Percentiles rank a stretch among this genome's conserved stretches.
Evolutionary conservation across 805 yeast species (phyloP).

Genomic region (Cyberlindnera bimundalis): DNA sequence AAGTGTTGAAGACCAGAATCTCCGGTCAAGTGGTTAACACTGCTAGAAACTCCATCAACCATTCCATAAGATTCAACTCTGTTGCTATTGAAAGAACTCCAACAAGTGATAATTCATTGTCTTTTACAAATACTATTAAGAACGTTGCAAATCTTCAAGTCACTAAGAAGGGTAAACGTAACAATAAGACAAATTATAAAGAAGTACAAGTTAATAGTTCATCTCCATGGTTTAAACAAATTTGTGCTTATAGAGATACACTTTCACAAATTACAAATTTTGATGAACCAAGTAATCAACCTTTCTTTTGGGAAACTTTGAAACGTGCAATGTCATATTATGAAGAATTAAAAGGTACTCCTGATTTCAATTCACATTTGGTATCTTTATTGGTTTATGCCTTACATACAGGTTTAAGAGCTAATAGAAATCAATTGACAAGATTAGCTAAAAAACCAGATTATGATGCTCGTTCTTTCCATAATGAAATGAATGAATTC

Average conservation of each 20-base stretch:
- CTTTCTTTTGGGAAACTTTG: conserved; percentile 50
- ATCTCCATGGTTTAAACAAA: conserved; percentile 48
- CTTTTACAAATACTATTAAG: conserved; percentile 28
- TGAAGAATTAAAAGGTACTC: conserved; percentile 42
- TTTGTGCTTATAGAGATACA: conserved; percentile 51
- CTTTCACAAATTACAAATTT: conserved; percentile 33
- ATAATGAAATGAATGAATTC: conserved; percentile 48
- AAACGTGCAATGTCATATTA: conserved; percentile 49
- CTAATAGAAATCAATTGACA: conserved; percentile 51
- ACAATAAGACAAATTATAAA: conserved; percentile 12
- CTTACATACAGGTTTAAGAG: conserved; percentile 52
- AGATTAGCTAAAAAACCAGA: conserved; percentile 57
- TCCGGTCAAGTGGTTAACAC: conserved; percentile 38
- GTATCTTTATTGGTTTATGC: conserved; percentile 48
- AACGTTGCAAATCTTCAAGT: conserved; percentile 28
- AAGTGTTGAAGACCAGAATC: conserved; percentile 33
- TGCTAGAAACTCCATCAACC: conserved; percentile 36
- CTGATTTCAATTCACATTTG: conserved; percentile 44
- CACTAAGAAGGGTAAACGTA: conserved; percentile 13
- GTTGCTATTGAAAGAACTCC: conserved; percentile 32
- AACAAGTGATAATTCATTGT: conserved; percentile 18
- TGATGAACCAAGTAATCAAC: conserved; percentile 38
- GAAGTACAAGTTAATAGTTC: conserved; percentile 25
- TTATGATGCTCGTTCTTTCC: conserved; percentile 55
- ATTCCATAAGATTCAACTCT: conserved; percentile 36